Base-by-base conservation (phyloP, 192 early-diverging fungal genomes). In the Coemansia sp. region DNA sequence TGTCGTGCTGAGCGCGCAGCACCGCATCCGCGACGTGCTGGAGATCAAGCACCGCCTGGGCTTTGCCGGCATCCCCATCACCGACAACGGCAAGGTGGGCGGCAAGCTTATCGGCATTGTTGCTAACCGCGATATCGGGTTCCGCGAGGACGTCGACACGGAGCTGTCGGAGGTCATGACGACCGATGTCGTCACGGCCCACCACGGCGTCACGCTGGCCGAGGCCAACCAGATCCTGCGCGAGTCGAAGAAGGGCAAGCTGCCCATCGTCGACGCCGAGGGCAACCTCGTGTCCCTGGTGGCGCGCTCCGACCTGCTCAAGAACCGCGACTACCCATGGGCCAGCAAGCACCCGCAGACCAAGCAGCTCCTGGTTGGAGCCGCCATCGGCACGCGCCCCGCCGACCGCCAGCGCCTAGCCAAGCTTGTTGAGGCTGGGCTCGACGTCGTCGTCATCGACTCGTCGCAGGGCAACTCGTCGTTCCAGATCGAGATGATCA, bases 1-100 rank as follows among this genome's bases (percentile, higher is more conserved):
- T 14, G 70, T 95, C 50, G 92, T 91, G 73, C 81, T 99, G 66
- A 88, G 88, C 64, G 93, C 94, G 34, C 79, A 84, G 59, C 84
- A 97, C 84, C 92, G 87, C 37, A 94, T 97, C 41, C 81, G 86
- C 51, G 93, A 97, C 74, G 92, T 99, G 40, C 79, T 92, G 40
- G 79, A 87, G 36, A 93, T 97, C 84, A 99, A 99, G 88, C 78
- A 84, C 33, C 84, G 84, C 56, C 90, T 86, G 37, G 97, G 97
- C 27, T 99, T 95, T 86, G 95, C 93, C 62, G 97, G 97, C 34
- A 94, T 99, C 70, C 97, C 97, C 35, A 93, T 99, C 73, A 99
- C 97, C 56, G 91, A 91, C 64, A 89, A 84, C 67, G 97, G 97
- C 65, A 90, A 93, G 84, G 69, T 95, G 60, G 86, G 91, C 64